Base-by-base conservation (phyloP, 2,329 filamentous ascomycete genomes). In the Claviceps quebecensis region DNA sequence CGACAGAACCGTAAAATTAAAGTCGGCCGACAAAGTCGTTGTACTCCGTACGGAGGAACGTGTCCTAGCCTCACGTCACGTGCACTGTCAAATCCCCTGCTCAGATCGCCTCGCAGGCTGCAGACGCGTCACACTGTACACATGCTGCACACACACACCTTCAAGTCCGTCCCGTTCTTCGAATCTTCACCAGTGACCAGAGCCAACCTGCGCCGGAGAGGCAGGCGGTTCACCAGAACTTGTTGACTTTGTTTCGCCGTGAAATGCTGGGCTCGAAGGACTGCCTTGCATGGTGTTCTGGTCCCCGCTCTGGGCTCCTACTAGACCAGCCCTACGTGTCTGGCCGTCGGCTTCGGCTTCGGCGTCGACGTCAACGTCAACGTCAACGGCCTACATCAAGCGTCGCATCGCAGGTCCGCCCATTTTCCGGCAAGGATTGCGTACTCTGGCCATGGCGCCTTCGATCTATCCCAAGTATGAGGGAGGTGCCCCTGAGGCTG, bases 401-500 rank as follows among this genome's bases (percentile, higher is more conserved):
- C 53, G 50, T 45, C 50, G 50, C 19, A 52, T 54, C 53, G 44
- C 50, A n/a, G 45, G 36, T 41, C 50, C 50, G 19, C 41, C 50
- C 16, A 13, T 50, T 26, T 34, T 34, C 9, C 47, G 50, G 34
- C 50, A 46, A 45, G 39, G n/a, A 8, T 34, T 50, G 4, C 45
- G 47, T 39, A 45, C 53, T 34, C 45, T 54, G 41, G 41, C 29
- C 53, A 54, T 54, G 53, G 38, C 53, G 40, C 48, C 56, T 45
- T 50, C 53, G 34, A 45, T 41, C 44, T 54, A 54, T 43, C 48
- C 50, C 47, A 52, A 52, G 40, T 72, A 72, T 60, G 72, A 68
- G 54, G 76, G 77, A 56, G 75, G 75, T 56, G 73, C 67, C 60
- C 50, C 63, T 45, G 68, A 75, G 53, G 80, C 83, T 47, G 75